Base-by-base conservation (phyloP, 441 rosid species). In the Corymbia calophylla region DNA sequence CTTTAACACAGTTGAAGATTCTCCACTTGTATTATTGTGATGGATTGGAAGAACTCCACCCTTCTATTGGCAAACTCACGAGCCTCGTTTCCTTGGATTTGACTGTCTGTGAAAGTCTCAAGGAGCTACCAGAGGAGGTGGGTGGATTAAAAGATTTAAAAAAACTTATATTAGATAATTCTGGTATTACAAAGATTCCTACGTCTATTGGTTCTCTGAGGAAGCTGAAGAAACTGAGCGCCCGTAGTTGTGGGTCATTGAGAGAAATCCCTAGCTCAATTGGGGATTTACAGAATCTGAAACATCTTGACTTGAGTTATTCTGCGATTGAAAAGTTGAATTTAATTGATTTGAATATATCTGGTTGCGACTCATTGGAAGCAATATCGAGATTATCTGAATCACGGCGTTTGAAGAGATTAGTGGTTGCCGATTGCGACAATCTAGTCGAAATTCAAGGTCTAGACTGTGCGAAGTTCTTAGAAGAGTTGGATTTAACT, bases 291-390 rank as follows among this genome's bases (percentile, higher is more conserved):
- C 4, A 19, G 8, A 19, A 70, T 7, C 35, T 70, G 81, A 15
- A 35, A 70, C 0, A 14, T 0, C 32, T 62, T 29, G 0, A 14
- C 5, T 29, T 62, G 32, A 0, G 0, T 0, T 0, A 0, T 9
- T 0, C 29, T 23, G 3, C 6, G 13, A 56, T 56, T 3, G 1
- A 56, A 56, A 56, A 56, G 62, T 12, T 56, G 44, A 39, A 39
- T 39, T 39, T 39, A 39, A 39, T 39, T 5, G 44, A 39, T 39
- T 39, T 39, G 44, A 39, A 39, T 17, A 54, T 54, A 54, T 54
- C 17, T 17, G 21, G 18, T 6, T 54, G 56, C 21, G 7, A 17
- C 18, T 54, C 56, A 54, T 54, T 17, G 3, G 7, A 18, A 54
- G 56, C 44, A 39, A 39, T 39, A 39, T 39, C 44, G 44, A 39